phyloP scores from a whole-genome alignment of 148 eudicot species.

The Camellia japonica region DNA sequence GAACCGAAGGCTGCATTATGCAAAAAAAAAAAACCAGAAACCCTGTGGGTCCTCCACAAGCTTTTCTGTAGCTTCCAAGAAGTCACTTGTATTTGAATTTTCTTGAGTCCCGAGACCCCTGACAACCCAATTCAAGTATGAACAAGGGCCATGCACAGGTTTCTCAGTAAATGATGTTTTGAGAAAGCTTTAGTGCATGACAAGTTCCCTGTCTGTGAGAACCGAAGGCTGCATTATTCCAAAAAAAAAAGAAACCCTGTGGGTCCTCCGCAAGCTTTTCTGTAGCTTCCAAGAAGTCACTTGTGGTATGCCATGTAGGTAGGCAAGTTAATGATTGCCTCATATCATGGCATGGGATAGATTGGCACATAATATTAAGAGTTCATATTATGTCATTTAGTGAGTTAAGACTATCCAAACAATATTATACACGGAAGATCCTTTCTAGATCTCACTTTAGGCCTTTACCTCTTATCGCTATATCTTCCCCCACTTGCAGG shows the following conservation, averaged over 20 bases:
- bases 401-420: too few species aligned
- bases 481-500: too few species aligned
- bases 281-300: not conserved
- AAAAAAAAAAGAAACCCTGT: not conserved
- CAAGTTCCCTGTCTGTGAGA: not conserved
- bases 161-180: not conserved
- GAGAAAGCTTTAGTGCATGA: not conserved
- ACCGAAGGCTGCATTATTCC: not conserved
- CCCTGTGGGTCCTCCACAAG: not conserved
- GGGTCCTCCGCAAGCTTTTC: not conserved
- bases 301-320: not conserved
- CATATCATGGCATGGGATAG: not conserved
- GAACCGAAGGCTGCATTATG: not conserved
- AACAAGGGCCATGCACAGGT: not conserved
- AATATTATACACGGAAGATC: too few species aligned
- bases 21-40: not conserved
- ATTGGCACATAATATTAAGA: not conserved
- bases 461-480: too few species aligned
- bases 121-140: not conserved
- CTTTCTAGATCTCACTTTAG: too few species aligned
- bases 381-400: too few species aligned
- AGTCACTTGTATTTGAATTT: not conserved
- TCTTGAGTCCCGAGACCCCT: not conserved
- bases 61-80: not conserved
- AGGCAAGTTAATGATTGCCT: not conserved